Evolutionary conservation across 441 rosid species (phyloP).

Genomic region (Bocquillonia castaneifolia): DNA sequence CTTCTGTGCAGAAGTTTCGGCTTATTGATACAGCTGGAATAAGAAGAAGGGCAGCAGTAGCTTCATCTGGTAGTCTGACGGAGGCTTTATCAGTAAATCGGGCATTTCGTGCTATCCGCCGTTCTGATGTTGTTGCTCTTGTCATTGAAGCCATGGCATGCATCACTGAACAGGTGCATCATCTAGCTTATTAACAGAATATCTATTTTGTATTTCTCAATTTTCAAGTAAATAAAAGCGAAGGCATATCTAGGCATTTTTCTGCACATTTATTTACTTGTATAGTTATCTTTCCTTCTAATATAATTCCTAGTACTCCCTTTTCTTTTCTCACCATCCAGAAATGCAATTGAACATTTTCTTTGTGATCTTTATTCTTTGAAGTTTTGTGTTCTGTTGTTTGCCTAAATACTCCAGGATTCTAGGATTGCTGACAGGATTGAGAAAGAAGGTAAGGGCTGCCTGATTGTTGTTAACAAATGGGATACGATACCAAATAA

Average conservation of each 20-base stretch:
- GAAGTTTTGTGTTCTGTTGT: conserved; percentile 8
- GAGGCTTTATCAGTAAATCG: conserved; percentile 91
- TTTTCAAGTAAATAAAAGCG: background rate
- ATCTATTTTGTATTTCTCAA: background rate
- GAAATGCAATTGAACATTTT: background rate
- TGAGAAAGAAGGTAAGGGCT: conserved; percentile 90
- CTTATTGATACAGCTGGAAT: conserved; percentile 97
- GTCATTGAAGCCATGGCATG: conserved; percentile 97
- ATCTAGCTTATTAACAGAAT: conserved; percentile 19
- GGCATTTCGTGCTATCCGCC: conserved; percentile 86
- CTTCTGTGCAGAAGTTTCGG: conserved; percentile 63
- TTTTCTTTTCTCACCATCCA: background rate
- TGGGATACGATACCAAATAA: conserved; percentile 96
- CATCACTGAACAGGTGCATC: conserved; percentile 82
- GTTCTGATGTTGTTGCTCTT: conserved; percentile 92
- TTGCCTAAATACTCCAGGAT: conserved; percentile 47
- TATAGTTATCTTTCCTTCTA: background rate
- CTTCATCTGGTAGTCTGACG: conserved; percentile 83
- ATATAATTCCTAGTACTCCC: background rate
- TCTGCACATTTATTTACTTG: background rate
- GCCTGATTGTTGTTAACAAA: conserved; percentile 87
- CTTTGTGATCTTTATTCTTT: background rate
- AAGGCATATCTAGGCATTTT: background rate
- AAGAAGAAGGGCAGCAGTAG: conserved; percentile 83
- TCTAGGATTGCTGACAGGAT: conserved; percentile 88